Conservation (phyloP, 805 yeast species). For the Helenozyma rhizophorensis region DNA sequence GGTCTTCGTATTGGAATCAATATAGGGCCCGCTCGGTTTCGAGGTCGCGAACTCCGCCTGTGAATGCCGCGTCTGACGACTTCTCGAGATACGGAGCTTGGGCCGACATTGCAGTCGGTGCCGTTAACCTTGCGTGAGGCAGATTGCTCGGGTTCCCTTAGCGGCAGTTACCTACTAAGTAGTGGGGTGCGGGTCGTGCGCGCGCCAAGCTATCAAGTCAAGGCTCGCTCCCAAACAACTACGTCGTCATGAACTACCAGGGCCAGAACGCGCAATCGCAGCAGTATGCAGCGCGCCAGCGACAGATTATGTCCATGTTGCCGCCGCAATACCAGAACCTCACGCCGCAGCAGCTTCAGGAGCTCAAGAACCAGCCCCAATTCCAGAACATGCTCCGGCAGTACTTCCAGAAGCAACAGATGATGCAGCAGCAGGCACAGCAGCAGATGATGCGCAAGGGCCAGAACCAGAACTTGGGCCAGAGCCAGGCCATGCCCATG, state of each 20-base stretch:
- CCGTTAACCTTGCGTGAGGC: no score
- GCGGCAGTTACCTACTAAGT: background rate
- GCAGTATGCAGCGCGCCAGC: slow-evolving; percentile 13
- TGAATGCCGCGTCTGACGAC: no score
- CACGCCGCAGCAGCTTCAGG: slow-evolving; percentile 41
- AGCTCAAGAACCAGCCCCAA: slow-evolving; percentile 39
- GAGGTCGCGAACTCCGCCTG: no score
- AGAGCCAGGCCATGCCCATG: slow-evolving; percentile 5
- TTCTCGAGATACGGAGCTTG: no score
- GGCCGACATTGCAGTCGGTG: no score
- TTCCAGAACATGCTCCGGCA: slow-evolving; percentile 37
- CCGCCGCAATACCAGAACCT: slow-evolving; percentile 26
- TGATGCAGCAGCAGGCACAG: slow-evolving; percentile 28
- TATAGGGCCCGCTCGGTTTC: no score
- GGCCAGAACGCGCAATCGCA: slow-evolving; percentile 4
- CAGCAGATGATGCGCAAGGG: slow-evolving; percentile 10
- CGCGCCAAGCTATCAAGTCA: slow-evolving; percentile 3
- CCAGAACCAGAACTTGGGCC: slow-evolving; percentile 12
- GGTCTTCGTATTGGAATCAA: no score
- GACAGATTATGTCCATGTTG: slow-evolving; percentile 23
- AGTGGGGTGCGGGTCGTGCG: slow-evolving; percentile 5
- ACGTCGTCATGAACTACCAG: slow-evolving; percentile 10
- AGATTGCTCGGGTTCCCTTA: background rate
- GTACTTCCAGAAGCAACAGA: slow-evolving; percentile 39
- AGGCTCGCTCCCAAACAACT: background rate